A percentile compares a stretch with the other conserved stretches of the same genome.
Evolutionary conservation across 2,329 filamentous ascomycete species (phyloP).

Genomic region (Erysiphe pulchra): DNA sequence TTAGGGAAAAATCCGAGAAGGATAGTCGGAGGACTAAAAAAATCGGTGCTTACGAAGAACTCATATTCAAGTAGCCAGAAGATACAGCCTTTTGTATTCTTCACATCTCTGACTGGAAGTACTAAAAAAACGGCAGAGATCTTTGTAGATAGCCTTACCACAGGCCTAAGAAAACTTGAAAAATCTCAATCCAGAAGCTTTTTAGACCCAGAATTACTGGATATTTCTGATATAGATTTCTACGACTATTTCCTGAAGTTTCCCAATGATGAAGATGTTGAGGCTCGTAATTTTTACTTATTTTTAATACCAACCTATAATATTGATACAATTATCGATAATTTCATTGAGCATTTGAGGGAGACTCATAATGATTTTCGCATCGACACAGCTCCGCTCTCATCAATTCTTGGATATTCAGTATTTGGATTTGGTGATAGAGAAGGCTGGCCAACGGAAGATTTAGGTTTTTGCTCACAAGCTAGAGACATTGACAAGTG

Average conservation of each 20-base stretch:
- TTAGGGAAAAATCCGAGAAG: conserved; percentile 15
- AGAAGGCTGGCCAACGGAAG: conserved; percentile 77
- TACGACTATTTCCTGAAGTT: conserved; percentile 75
- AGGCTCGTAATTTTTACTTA: conserved; percentile 48
- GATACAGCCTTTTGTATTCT: conserved; percentile 61
- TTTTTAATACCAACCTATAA: conserved; percentile 80
- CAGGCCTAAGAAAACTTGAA: conserved; percentile 14
- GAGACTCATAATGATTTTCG: conserved; percentile 95
- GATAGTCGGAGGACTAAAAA: conserved; percentile 13
- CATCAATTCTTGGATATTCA: conserved; percentile 55
- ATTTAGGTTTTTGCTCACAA: conserved; percentile 80
- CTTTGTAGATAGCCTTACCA: conserved; percentile 30
- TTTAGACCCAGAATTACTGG: conserved; percentile 36
- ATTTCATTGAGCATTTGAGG: conserved; percentile 60
- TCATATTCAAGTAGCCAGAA: conserved; percentile 15
- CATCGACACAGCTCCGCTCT: conserved; percentile 70
- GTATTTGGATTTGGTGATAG: conserved; percentile 86
- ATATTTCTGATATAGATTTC: conserved; percentile 68
- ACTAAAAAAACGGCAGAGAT: conserved; percentile 49
- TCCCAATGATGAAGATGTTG: conserved; percentile 28
- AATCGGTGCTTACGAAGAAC: conserved; percentile 10
- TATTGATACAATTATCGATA: conserved; percentile 77
- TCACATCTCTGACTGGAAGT: conserved; percentile 63
- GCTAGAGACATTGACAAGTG: conserved; percentile 77
- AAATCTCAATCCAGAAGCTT: conserved; percentile 15